phyloP scores from a whole-genome alignment of 202 grass and related monocot genomes.

The Setaria viridis region DNA sequence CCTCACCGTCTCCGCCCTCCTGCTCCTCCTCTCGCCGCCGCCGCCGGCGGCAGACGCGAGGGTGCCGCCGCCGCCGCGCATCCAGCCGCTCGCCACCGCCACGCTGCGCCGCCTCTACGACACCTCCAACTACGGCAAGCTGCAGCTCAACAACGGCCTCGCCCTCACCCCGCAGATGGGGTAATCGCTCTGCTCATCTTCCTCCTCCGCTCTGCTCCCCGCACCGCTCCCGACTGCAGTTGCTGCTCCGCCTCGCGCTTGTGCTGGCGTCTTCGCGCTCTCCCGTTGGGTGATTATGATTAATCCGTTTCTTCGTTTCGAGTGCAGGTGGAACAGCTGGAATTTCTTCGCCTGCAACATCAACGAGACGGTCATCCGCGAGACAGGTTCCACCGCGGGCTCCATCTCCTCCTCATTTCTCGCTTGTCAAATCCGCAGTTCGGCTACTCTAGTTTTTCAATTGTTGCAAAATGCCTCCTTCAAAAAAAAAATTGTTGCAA shows the following conservation, averaged over 20 bases:
- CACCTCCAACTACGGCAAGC: constrained; percentile 90
- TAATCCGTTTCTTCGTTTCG: background rate
- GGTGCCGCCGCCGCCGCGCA: background rate
- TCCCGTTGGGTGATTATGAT: background rate
- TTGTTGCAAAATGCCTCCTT: too few species aligned
- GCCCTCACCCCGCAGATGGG: constrained; percentile 93
- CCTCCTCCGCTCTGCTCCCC: background rate
- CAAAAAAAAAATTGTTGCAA: background rate
- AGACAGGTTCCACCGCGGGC: constrained; percentile 61
- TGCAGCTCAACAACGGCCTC: constrained; percentile 96
- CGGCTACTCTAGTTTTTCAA: background rate
- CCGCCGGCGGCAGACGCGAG: background rate
- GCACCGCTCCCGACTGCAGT: background rate
- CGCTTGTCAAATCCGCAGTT: background rate
- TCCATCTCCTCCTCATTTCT: background rate
- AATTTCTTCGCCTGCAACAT: constrained; percentile 99
- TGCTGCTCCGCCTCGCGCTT: background rate
- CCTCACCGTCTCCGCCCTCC: background rate
- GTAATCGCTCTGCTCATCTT: constrained; percentile 20
- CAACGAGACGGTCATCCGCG: constrained; percentile 82
- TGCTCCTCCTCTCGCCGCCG: background rate
- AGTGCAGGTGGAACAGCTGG: constrained; percentile 96
- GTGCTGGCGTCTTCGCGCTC: background rate
- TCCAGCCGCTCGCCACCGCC: constrained; percentile 46
- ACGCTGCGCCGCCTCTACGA: constrained; percentile 66